Conservation (phyloP, 2,329 filamentous ascomycete species). For the Alternaria brassicicola region DNA sequence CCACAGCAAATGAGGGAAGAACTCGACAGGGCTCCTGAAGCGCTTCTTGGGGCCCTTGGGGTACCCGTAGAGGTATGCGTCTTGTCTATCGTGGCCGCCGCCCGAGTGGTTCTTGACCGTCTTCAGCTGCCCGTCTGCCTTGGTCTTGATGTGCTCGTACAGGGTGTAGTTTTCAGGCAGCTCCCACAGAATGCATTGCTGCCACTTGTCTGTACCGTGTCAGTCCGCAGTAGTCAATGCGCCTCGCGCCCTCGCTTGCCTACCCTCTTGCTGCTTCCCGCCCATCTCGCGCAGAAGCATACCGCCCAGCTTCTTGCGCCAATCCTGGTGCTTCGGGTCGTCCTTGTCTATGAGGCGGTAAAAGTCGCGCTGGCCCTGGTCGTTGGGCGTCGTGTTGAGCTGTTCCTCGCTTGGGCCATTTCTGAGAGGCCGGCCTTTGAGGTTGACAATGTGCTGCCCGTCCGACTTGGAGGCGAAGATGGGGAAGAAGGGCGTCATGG, state of each 20-base stretch:
- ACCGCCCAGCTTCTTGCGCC: slow-evolving; percentile 64
- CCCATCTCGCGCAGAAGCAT: slow-evolving; percentile 62
- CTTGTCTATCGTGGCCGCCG: slow-evolving; percentile 61
- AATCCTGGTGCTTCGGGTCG: slow-evolving; percentile 62
- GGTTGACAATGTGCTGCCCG: slow-evolving; percentile 57
- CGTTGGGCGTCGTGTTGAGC: slow-evolving; percentile 59
- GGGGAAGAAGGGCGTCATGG: slow-evolving; percentile 55
- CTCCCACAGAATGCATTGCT: slow-evolving; percentile 58
- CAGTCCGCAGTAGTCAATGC: slow-evolving; percentile 31
- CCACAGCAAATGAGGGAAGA: slow-evolving; percentile 66
- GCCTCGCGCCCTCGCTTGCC: background rate
- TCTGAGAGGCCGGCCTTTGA: slow-evolving; percentile 56
- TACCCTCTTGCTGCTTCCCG: slow-evolving; percentile 42
- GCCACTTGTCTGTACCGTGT: slow-evolving; percentile 45
- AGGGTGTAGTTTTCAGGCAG: slow-evolving; percentile 64
- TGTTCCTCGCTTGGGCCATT: slow-evolving; percentile 61
- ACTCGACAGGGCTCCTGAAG: slow-evolving; percentile 64
- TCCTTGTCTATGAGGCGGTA: slow-evolving; percentile 59
- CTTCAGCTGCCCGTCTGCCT: slow-evolving; percentile 55
- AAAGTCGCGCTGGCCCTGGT: slow-evolving; percentile 61
- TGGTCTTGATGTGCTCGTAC: slow-evolving; percentile 64
- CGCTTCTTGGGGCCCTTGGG: slow-evolving; percentile 63
- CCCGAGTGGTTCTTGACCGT: slow-evolving; percentile 57
- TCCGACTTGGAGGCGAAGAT: slow-evolving; percentile 57
- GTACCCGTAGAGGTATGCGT: slow-evolving; percentile 67